Percentiles rank a stretch among this genome's conserved stretches.
phyloP scores from a whole-genome alignment of 2,329 filamentous ascomycete species.

The Colletotrichum sansevieriae region DNA sequence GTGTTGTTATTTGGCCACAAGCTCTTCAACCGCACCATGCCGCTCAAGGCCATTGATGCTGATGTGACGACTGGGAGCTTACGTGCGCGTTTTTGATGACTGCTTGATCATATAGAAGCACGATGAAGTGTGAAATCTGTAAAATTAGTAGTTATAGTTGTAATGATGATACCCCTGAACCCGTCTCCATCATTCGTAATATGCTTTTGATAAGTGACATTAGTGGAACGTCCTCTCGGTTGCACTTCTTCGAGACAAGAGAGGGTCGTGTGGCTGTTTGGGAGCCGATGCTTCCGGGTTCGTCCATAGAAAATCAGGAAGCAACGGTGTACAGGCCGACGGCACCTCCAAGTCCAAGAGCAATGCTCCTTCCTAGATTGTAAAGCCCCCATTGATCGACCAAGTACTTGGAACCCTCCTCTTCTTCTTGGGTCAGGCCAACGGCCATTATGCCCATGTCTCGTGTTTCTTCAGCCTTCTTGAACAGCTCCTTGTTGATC shows the following conservation, averaged over 20 bases:
- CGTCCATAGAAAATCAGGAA: conserved; percentile 17
- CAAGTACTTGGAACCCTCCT: conserved; percentile 62
- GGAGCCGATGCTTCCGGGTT: too few species aligned
- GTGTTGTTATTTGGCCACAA: conserved; percentile 74
- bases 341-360: conserved; percentile 46
- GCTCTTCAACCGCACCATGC: conserved; percentile 56
- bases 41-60: conserved; percentile 53
- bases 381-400: conserved; percentile 68
- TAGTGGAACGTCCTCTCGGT: background rate
- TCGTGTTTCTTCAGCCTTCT: conserved; percentile 56
- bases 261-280: too few species aligned
- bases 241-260: background rate
- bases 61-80: conserved; percentile 47
- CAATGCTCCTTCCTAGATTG: conserved; percentile 60
- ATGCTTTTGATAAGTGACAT: too few species aligned
- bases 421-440: conserved; percentile 54
- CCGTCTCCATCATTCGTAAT: background rate
- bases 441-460: conserved; percentile 51
- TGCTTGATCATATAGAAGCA: background rate
- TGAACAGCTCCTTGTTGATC: conserved; percentile 62
- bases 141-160: conserved; percentile 37
- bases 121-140: conserved; percentile 25
- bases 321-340: conserved; percentile 49
- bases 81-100: conserved; percentile 14
- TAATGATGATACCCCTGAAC: conserved; percentile 39